phyloP scores from a whole-genome alignment of 1,284 basidiomycete species.

The Ceratobasidium sp. region DNA sequence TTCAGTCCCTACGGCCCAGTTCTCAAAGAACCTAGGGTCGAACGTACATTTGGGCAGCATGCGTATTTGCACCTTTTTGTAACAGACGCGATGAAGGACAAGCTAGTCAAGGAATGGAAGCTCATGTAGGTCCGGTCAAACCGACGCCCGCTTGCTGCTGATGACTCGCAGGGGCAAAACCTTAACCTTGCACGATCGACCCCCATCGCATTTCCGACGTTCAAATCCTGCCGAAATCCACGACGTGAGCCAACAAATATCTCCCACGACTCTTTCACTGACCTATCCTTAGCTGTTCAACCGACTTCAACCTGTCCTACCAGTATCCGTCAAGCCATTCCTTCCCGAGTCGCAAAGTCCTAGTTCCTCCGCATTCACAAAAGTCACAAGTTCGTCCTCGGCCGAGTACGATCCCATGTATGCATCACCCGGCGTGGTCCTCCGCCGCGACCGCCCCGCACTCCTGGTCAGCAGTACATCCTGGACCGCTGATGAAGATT shows the following conservation, averaged over 20 bases:
- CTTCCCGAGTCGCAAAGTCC: conserved; percentile 62
- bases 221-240: conserved; percentile 76
- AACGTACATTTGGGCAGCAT: conserved; percentile 75
- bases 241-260: conserved; percentile 62
- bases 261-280: not conserved
- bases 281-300: conserved; percentile 63
- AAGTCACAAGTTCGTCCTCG: conserved; percentile 49
- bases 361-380: conserved; percentile 72
- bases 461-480: conserved; percentile 92
- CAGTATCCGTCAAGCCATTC: conserved; percentile 55
- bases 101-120: conserved; percentile 78
- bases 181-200: conserved; percentile 86
- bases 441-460: conserved; percentile 80
- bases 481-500: conserved; percentile 99
- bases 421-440: conserved; percentile 51
- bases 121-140: conserved; percentile 66
- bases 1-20: not conserved
- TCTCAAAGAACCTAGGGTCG: conserved; percentile 69
- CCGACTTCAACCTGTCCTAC: conserved; percentile 60
- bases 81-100: conserved; percentile 84
- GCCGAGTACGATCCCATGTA: conserved; percentile 50
- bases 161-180: conserved; percentile 73
- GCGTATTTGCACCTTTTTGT: conserved; percentile 96
- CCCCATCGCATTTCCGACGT: conserved; percentile 81
- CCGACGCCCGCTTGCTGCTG: conserved; percentile 42